Base-by-base conservation (phyloP, 192 early-diverging fungal genomes). In the Phlyctochytrium planicorne region DNA sequence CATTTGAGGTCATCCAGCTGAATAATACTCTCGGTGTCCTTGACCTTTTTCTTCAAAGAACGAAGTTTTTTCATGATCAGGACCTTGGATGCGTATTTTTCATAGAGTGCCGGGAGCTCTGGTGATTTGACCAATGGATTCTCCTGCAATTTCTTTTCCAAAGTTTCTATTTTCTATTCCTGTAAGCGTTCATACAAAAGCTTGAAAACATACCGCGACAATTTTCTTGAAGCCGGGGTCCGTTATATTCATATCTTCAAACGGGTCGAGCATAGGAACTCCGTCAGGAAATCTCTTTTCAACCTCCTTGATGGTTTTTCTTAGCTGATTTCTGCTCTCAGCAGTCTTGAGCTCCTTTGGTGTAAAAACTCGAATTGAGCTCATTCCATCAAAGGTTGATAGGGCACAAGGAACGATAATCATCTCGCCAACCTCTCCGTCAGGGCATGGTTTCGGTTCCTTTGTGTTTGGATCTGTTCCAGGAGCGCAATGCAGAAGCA, bases 1-100 rank as follows among this genome's bases (percentile, higher is more conserved):
- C 88, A 87, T 67, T 94, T 93, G 37, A 97, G 84, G 66, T 98
- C 97, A 56, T 97, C 95, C 55, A 97, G 70, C 68, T 97, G 95
- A 12, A 94, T 80, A 34, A 97, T 90, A 10, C 89, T 80, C 52
- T 94, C 87, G 20, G 93, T 87, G 37, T 88, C 85, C 17, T 80
- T 73, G 30, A 97, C 90, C 69, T 89, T 82, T 66, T 87, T 90
- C 65, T 87, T 91, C 30, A 84, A 34, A 0, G 79, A 75, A 59
- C 88, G 90, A 63, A 97, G 88, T 56, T 87, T 78, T 27, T 68
- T 69, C 36, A 60, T 74, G 3, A 89, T 29, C 6, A 80, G 76
- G 24, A 90, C 77, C 68, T 97, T 96, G 37, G 66, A 60, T 52
- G 84, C 71, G 71, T 92, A 96, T 17, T 65, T 64, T 3, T 72